phyloP scores from a whole-genome alignment of 2,329 filamentous ascomycete species.

The Dryadomyces quercivorus region DNA sequence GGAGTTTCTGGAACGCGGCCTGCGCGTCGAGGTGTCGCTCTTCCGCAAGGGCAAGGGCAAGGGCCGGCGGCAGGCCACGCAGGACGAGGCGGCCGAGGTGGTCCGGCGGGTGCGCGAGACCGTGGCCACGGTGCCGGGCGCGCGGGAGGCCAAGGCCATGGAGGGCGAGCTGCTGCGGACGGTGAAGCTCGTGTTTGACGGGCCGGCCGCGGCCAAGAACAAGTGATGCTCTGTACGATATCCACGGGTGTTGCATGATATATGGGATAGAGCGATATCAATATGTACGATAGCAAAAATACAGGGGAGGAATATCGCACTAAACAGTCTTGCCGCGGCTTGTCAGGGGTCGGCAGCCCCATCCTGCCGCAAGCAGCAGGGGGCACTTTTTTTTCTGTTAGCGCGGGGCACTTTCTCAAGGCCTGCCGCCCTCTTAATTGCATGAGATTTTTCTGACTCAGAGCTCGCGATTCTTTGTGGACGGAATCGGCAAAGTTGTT shows the following conservation, averaged over 20 bases:
- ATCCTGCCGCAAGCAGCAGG: background rate
- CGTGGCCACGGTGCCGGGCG: slow-evolving; percentile 19
- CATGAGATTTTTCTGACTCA: background rate
- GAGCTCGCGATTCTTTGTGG: background rate
- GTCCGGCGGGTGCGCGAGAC: slow-evolving; percentile 29
- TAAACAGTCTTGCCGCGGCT: background rate
- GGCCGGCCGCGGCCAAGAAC: slow-evolving; percentile 12
- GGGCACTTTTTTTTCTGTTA: background rate
- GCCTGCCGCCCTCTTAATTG: background rate
- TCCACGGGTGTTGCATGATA: background rate
- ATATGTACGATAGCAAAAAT: background rate
- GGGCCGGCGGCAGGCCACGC: slow-evolving; percentile 42
- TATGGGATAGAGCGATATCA: background rate
- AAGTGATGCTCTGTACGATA: background rate
- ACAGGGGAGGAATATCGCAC: background rate
- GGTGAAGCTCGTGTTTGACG: slow-evolving; percentile 26
- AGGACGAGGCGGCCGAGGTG: slow-evolving; percentile 48
- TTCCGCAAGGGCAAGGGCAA: slow-evolving; percentile 53
- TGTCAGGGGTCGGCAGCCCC: too few relatives aligned
- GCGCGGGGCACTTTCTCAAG: background rate
- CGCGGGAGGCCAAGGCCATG: slow-evolving; percentile 26
- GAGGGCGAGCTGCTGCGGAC: slow-evolving; percentile 29
- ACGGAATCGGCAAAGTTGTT: background rate
- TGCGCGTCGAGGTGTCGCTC: slow-evolving; percentile 61
- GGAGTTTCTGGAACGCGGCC: slow-evolving; percentile 61